Percentiles rank a stretch among this genome's conserved stretches.
phyloP scores from a whole-genome alignment of 352 stramenopile species.

The Pythium sp. region DNA sequence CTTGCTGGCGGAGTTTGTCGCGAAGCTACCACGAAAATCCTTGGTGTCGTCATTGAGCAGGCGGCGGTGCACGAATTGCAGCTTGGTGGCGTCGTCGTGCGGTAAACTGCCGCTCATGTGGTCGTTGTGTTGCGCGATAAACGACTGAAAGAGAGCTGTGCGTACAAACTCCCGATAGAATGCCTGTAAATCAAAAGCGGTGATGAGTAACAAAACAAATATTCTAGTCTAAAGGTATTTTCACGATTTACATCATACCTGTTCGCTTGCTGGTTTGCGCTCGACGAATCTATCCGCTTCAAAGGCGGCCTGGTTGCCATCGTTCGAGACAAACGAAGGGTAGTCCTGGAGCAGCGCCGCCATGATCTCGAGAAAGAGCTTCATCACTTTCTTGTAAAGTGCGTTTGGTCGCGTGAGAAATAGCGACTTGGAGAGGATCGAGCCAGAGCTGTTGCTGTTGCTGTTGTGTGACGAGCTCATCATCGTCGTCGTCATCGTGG shows the following conservation, averaged over 20 bases:
- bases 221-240: background rate
- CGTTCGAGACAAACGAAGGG: conserved; percentile 16
- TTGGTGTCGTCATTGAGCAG: conserved; percentile 20
- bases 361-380: conserved; percentile 27
- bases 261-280: conserved; percentile 23
- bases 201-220: background rate
- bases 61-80: conserved; percentile 35
- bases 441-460: background rate
- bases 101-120: conserved; percentile 25
- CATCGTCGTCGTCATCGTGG: background rate
- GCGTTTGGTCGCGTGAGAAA: conserved; percentile 24
- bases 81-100: conserved; percentile 33
- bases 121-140: conserved; percentile 36
- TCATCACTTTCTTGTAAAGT: conserved; percentile 30
- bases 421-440: conserved; percentile 9
- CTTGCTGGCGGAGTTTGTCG: conserved; percentile 20
- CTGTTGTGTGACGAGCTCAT: background rate
- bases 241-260: conserved; percentile 20
- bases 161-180: conserved; percentile 35
- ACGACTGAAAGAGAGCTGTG: conserved; percentile 39
- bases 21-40: conserved; percentile 14
- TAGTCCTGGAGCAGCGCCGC: conserved; percentile 20
- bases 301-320: conserved; percentile 18
- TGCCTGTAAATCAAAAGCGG: background rate
- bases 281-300: conserved; percentile 23